Percentiles rank a stretch among this genome's conserved stretches.
Evolutionary conservation across 805 yeast genomes (phyloP).

Genomic region (Ascoidea rubescens): DNA sequence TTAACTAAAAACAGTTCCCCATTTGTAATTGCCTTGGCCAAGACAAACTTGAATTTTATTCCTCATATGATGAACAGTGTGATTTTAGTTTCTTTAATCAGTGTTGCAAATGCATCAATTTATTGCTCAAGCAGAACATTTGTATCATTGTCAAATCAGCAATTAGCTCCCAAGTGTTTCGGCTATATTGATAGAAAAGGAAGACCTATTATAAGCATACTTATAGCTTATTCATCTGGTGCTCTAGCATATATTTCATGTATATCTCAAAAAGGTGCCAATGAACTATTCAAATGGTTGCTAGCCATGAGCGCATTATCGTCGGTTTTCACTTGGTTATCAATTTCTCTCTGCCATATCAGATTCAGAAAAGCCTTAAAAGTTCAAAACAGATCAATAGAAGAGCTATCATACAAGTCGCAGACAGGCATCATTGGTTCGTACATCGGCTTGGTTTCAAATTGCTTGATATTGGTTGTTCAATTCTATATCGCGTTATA

Average conservation of each 20-base stretch:
- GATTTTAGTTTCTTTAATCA: constrained; percentile 45
- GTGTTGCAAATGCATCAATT: constrained; percentile 47
- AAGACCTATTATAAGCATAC: constrained; percentile 44
- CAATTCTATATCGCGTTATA: constrained; percentile 57
- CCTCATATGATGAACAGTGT: constrained; percentile 54
- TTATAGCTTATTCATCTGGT: constrained; percentile 39
- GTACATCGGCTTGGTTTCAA: constrained; percentile 32
- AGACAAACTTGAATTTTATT: constrained; percentile 35
- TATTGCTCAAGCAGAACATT: constrained; percentile 33
- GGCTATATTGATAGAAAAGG: constrained; percentile 43
- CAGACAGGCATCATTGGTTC: constrained; percentile 44
- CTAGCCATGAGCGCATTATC: constrained; percentile 49
- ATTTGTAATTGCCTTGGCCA: constrained; percentile 45
- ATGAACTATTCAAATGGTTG: constrained; percentile 48
- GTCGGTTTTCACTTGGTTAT: constrained; percentile 48
- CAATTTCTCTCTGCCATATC: constrained; percentile 41
- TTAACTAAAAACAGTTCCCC: constrained; percentile 34
- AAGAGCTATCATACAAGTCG: constrained; percentile 40
- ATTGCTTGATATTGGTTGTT: constrained; percentile 36
- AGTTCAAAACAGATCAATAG: constrained; percentile 35
- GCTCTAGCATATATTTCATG: constrained; percentile 57
- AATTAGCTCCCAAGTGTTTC: constrained; percentile 40
- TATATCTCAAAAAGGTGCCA: constrained; percentile 28
- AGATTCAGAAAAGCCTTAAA: constrained; percentile 46
- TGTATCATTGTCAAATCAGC: constrained; percentile 42